Conservation (phyloP, 2,329 filamentous ascomycete species). For the Arachnopeziza araneosa region DNA sequence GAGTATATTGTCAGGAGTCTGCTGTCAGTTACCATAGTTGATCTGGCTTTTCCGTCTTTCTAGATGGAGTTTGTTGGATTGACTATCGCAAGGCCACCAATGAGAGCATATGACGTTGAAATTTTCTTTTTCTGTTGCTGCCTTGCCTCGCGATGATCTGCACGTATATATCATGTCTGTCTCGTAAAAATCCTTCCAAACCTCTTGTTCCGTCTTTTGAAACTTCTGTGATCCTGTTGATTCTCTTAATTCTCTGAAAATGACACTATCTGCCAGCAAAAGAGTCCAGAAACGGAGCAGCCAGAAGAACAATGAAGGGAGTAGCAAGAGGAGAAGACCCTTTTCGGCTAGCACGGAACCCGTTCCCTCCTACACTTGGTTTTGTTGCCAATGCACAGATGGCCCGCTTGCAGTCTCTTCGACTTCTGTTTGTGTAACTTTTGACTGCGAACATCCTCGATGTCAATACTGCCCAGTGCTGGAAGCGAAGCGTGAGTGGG, state of each 20-base stretch:
- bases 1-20: background rate
- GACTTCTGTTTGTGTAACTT: too few relatives aligned
- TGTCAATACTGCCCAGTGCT: too few relatives aligned
- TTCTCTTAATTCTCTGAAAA: background rate
- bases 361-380: too few relatives aligned
- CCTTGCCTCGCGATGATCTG: background rate
- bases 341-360: too few relatives aligned
- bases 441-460: too few relatives aligned
- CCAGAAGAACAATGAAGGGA: background rate
- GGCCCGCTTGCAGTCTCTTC: too few relatives aligned
- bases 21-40: background rate
- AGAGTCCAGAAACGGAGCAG: too few relatives aligned
- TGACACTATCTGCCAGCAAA: background rate
- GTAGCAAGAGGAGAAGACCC: too few relatives aligned
- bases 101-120: background rate
- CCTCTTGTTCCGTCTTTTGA: background rate
- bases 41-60: background rate
- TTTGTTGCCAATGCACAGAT: too few relatives aligned
- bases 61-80: background rate
- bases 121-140: background rate
- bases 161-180: background rate
- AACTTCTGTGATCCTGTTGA: background rate
- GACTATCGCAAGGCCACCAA: background rate
- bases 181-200: background rate
- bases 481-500: too few relatives aligned